Evolutionary conservation across 495 filamentous ascomycete genomes (phyloP), one percentile per base, ranked within the genome.

Genomic region (Penicillium canariense): DNA sequence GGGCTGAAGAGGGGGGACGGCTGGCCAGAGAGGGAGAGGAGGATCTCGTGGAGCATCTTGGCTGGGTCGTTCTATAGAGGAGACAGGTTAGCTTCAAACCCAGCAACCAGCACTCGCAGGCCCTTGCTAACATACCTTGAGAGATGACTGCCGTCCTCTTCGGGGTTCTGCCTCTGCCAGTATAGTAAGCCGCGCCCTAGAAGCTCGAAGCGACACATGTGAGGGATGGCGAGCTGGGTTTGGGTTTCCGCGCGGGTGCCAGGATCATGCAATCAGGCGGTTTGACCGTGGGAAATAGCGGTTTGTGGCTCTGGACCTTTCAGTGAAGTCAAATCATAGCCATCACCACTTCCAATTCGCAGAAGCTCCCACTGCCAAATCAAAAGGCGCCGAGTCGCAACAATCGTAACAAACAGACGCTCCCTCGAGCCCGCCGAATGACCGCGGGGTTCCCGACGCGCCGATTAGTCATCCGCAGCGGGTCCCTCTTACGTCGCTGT

Each of bases 41-140:
- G 82, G 72, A 98, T 86, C 75, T 98, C 94, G 78, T 97, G 93
- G 65, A 97, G 87, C 93, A 97, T 97, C 71, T 68, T 79, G 72
- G 53, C 51, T 65, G 55, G 12, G 58, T 53, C 42, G 70, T 61
- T 36, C 71, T 76, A 55, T 35, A 17, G 22, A 46, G 25, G n/a
- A 17, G 23, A 46, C 17, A 50, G 36, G 36, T 52, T 7, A 36
- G 36, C 22, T 43, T 27, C 15, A 15, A 46, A 30, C 11, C 44
- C 38, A 22, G 15, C 20, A 17, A 2, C 11, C 15, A 40, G 7
- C 3, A 20, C 18, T 34, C 22, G 5, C 18, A 23, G 15, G 35
- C 1, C 0, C 18, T 34, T 15, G 32, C 14, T 26, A 23, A 59
- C 65, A 17, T 43, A 71, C 64, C 66, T 64, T 23, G 57, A 59